Percentiles rank a stretch among this genome's conserved stretches.
phyloP scores from a whole-genome alignment of 2,329 filamentous ascomycete genomes.

The Penicillium paneum region DNA sequence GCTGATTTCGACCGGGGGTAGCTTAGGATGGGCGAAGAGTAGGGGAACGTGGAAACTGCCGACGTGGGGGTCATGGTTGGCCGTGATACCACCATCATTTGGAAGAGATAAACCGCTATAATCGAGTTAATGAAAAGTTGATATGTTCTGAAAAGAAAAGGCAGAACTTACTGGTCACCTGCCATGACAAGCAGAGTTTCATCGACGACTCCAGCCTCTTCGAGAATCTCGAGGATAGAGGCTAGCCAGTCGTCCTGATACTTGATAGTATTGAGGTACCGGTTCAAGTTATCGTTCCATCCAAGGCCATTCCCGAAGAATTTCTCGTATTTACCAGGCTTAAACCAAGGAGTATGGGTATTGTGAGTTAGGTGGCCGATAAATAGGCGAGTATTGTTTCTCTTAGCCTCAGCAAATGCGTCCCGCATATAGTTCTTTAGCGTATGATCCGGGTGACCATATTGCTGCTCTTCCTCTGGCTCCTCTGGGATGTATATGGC shows the following conservation, averaged over 20 bases:
- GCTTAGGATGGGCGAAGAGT: conserved; percentile 25
- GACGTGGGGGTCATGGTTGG: conserved; percentile 28
- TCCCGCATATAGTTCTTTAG: conserved; percentile 27
- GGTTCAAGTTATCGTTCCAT: conserved; percentile 23
- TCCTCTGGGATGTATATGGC: conserved; percentile 18
- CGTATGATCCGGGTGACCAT: conserved; percentile 24
- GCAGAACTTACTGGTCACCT: conserved; percentile 25
- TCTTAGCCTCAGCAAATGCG: conserved; percentile 26
- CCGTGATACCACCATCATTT: conserved; percentile 26
- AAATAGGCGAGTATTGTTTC: conserved; percentile 28
- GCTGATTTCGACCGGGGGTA: conserved; percentile 22
- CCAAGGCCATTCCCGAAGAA: conserved; percentile 13
- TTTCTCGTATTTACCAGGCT: conserved; percentile 23
- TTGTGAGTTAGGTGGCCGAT: conserved; percentile 29
- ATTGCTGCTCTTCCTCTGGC: conserved; percentile 21
- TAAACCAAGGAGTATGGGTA: conserved; percentile 28
- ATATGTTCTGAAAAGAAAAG: too few species aligned
- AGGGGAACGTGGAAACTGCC: conserved; percentile 28
- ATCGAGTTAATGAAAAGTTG: not conserved
- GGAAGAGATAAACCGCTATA: conserved; percentile 25
- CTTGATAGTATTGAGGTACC: conserved; percentile 29
- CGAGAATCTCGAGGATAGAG: conserved; percentile 24
- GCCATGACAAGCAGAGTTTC: conserved; percentile 31
- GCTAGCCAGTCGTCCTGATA: conserved; percentile 29
- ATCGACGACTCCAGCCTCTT: conserved; percentile 28